Evolutionary conservation across 192 early-diverging fungal genomes (phyloP).

Genomic region (Linderina pennispora): DNA sequence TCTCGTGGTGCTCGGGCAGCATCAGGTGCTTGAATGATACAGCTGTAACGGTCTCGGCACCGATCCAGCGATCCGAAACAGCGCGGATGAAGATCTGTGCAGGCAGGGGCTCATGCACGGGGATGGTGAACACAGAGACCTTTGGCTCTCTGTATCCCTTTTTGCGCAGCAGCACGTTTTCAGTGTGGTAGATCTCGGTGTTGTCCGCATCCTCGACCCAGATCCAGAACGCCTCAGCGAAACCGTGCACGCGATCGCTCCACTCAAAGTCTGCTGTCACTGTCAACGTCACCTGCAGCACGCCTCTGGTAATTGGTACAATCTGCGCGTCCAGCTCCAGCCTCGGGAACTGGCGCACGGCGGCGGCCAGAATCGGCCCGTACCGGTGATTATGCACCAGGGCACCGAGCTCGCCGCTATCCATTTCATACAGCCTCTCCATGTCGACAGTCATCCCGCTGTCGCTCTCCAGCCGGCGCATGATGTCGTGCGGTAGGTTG

Average conservation of each 20-base stretch:
- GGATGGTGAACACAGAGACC: conserved; percentile 80
- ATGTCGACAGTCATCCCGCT: conserved; percentile 17
- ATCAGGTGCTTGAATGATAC: conserved; percentile 91
- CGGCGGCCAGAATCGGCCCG: conserved; percentile 65
- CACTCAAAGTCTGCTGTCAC: conserved; percentile 87
- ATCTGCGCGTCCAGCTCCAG: conserved; percentile 74
- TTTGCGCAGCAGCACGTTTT: conserved; percentile 78
- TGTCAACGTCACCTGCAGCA: conserved; percentile 76
- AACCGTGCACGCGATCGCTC: conserved; percentile 91
- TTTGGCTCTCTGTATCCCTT: conserved; percentile 61
- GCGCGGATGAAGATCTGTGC: conserved; percentile 90
- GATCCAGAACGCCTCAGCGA: conserved; percentile 89
- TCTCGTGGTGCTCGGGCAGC: conserved; percentile 77
- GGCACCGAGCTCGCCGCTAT: conserved; percentile 75
- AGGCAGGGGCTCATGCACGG: conserved; percentile 86
- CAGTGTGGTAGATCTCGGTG: conserved; percentile 86
- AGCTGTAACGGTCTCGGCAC: conserved; percentile 75
- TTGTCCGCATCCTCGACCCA: conserved; percentile 92
- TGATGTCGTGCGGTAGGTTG: conserved; percentile 59
- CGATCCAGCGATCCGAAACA: conserved; percentile 93
- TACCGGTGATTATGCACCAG: conserved; percentile 76
- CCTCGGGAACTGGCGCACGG: conserved; percentile 81
- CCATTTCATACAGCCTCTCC: conserved; percentile 84
- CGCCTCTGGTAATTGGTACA: conserved; percentile 89
- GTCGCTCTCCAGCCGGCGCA: conserved; percentile 54